A percentile compares a stretch with the other conserved stretches of the same genome.
These are phyloP conservation scores for Darksidea phi DNA, from an alignment of 495 filamentous ascomycete genomes.

Conservation along the genomic window DNA sequence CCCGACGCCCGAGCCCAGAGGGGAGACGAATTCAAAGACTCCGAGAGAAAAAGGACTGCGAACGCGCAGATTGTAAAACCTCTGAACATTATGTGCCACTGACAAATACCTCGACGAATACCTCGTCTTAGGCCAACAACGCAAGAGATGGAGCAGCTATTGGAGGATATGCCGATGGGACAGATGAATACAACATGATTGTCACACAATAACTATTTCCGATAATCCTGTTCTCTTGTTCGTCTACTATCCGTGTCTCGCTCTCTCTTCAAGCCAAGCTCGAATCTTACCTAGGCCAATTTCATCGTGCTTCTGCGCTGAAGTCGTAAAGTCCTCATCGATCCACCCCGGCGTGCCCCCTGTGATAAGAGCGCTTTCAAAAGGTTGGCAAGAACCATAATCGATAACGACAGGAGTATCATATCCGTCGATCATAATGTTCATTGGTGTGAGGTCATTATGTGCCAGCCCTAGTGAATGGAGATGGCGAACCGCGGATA, in stretches of 20 bases:
- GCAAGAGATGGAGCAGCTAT: neutral
- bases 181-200: slow-evolving; percentile 12
- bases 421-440: slow-evolving; percentile 26
- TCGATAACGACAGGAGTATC: slow-evolving; percentile 27
- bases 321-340: slow-evolving; percentile 25
- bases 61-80: slow-evolving; percentile 1
- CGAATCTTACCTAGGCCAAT: slow-evolving; percentile 22
- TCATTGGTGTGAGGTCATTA: slow-evolving; percentile 32
- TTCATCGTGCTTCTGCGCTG: slow-evolving; percentile 28
- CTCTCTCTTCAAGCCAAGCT: slow-evolving; percentile 22
- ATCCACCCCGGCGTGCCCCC: slow-evolving; percentile 31
- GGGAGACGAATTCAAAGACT: slow-evolving; percentile 1
- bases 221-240: slow-evolving; percentile 7
- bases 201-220: slow-evolving; percentile 8
- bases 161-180: slow-evolving; percentile 3
- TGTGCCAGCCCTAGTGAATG: slow-evolving; percentile 36
- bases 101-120: slow-evolving; percentile 8
- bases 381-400: slow-evolving; percentile 31
- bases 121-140: slow-evolving; percentile 8
- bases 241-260: slow-evolving; percentile 1
- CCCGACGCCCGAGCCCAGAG: too few species aligned
- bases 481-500: slow-evolving; percentile 27
- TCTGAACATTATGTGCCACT: slow-evolving; percentile 3
- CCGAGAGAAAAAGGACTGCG: slow-evolving; percentile 3
- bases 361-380: slow-evolving; percentile 26